phyloP scores from a whole-genome alignment of 2,329 filamentous ascomycete genomes.

The Neobulgaria alba region DNA sequence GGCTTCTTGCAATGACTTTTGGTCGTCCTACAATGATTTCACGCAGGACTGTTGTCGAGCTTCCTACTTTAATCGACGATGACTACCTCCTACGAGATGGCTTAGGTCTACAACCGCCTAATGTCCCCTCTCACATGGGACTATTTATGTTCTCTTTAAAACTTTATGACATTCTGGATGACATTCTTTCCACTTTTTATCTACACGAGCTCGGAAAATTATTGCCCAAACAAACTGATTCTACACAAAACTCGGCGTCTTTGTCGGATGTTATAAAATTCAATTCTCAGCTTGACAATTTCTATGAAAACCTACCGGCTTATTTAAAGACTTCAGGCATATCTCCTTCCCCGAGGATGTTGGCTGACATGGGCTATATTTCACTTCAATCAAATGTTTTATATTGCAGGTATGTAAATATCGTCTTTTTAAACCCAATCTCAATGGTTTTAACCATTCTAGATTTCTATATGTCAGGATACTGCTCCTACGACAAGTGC shows the following conservation, averaged over 20 bases:
- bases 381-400: conserved; percentile 12
- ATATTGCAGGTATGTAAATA: conserved; percentile 9
- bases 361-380: neutral
- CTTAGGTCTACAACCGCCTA: conserved; percentile 20
- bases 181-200: conserved; percentile 12
- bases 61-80: conserved; percentile 26
- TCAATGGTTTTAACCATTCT: neutral
- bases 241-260: neutral
- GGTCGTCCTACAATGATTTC: conserved; percentile 22
- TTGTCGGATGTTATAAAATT: conserved; percentile 10
- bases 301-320: conserved; percentile 7
- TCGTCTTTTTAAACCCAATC: neutral
- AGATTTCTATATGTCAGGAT: conserved; percentile 9
- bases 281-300: conserved; percentile 13
- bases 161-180: conserved; percentile 16
- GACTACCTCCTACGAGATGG: conserved; percentile 19
- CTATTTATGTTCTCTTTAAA: conserved; percentile 16
- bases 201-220: neutral
- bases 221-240: neutral
- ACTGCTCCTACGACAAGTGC: conserved; percentile 6
- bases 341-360: neutral
- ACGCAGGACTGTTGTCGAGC: conserved; percentile 6
- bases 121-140: conserved; percentile 19
- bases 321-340: conserved; percentile 5
- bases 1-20: conserved; percentile 24